Evolutionary conservation across 805 yeast genomes (phyloP).

Genomic region (Jamesozyma rosinii): DNA sequence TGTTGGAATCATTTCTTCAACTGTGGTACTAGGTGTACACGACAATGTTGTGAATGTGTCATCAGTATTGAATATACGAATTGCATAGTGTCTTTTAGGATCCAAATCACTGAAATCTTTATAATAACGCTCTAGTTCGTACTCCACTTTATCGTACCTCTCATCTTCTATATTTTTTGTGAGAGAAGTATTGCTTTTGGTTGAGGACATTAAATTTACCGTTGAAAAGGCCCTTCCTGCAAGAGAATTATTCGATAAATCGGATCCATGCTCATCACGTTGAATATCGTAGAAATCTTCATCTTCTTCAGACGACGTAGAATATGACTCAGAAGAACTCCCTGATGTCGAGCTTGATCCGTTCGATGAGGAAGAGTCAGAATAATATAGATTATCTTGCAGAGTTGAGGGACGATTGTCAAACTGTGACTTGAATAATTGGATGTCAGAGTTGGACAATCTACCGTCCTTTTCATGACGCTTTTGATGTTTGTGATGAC

Average conservation of each 20-base stretch:
- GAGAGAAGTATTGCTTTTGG: not conserved
- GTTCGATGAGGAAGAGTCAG: slow-evolving; percentile 1
- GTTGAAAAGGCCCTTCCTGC: slow-evolving; percentile 5
- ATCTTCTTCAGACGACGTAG: slow-evolving; percentile 6
- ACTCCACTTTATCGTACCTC: slow-evolving; percentile 31
- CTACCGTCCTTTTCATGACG: not conserved
- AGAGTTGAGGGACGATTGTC: not conserved
- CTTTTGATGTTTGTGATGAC: not conserved
- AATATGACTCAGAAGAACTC: not conserved
- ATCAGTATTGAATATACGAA: slow-evolving; percentile 77
- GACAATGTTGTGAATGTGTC: slow-evolving; percentile 74
- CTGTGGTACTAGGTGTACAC: slow-evolving; percentile 69
- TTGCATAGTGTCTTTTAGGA: slow-evolving; percentile 28
- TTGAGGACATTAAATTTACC: slow-evolving; percentile 1
- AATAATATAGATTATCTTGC: not conserved
- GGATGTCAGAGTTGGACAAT: not conserved
- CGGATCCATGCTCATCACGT: not conserved
- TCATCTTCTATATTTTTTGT: slow-evolving; percentile 19
- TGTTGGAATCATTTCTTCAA: slow-evolving; percentile 59
- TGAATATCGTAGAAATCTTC: slow-evolving; percentile 8
- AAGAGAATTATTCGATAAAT: not conserved
- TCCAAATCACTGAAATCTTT: slow-evolving; percentile 30
- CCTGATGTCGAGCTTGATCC: slow-evolving; percentile 1
- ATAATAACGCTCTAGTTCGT: slow-evolving; percentile 31
- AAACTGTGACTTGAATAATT: not conserved